A percentile compares a stretch with the other conserved stretches of the same genome.
These are phyloP conservation scores for Quercus variabilis DNA, from an alignment of 306 rosid species.

Conservation along the genomic window DNA sequence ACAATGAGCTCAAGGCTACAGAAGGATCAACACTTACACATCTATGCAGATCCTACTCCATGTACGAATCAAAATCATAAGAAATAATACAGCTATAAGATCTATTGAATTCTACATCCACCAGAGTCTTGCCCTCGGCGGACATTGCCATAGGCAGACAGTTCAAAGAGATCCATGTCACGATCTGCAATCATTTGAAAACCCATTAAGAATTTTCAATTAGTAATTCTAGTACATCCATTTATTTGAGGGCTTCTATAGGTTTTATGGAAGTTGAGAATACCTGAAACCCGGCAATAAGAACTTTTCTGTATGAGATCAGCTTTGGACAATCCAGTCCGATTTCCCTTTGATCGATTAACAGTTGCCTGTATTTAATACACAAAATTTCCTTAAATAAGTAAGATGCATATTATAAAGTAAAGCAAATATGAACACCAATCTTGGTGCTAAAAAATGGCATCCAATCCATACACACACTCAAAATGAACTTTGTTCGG, in stretches of 20 bases:
- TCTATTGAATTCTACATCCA: conserved; percentile 83
- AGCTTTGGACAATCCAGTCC: conserved; percentile 66
- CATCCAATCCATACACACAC: not conserved
- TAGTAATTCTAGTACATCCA: conserved; percentile 12
- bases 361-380: conserved; percentile 62
- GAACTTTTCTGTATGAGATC: conserved; percentile 91
- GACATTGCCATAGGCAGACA: conserved; percentile 81
- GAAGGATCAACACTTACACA: conserved; percentile 6
- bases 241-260: not conserved
- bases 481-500: not conserved
- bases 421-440: not conserved
- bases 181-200: conserved; percentile 49
- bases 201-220: conserved; percentile 13
- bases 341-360: conserved; percentile 84
- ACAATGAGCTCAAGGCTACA: conserved; percentile 2
- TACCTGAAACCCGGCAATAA: conserved; percentile 92
- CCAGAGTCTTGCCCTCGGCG: conserved; percentile 68
- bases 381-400: not conserved
- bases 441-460: not conserved
- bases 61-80: conserved; percentile 11
- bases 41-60: conserved; percentile 7
- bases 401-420: conserved; percentile 1
- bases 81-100: conserved; percentile 6
- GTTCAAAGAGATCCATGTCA: conserved; percentile 91
- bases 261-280: conserved; percentile 1